Percentiles rank a stretch among this genome's conserved stretches.
phyloP scores from a whole-genome alignment of 73 alveolate species.

The Diophrys sp. region DNA sequence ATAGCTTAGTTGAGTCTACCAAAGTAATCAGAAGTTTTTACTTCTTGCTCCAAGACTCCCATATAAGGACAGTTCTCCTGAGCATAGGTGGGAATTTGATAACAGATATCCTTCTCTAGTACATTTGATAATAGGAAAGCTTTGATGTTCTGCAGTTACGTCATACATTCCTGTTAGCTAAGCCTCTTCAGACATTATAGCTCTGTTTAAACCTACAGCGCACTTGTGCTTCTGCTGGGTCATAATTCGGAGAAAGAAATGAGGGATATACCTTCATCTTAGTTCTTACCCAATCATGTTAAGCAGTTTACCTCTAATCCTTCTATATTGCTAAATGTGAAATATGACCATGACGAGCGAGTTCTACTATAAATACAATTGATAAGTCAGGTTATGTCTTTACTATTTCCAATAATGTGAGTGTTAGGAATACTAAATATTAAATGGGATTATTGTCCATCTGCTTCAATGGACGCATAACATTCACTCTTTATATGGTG shows the following conservation, averaged over 20 bases:
- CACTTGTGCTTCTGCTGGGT: not conserved
- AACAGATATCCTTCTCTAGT: not conserved
- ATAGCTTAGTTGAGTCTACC: not conserved
- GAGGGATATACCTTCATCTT: not conserved
- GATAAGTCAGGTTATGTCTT: no score
- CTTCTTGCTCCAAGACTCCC: no score
- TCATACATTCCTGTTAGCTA: not conserved
- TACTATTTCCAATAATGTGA: no score
- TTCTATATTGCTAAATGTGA: no score
- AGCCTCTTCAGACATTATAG: not conserved
- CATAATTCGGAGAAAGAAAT: not conserved
- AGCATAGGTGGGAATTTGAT: not conserved
- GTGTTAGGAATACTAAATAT: no score
- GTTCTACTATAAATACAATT: no score
- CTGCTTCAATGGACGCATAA: no score
- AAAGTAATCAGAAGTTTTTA: not conserved
- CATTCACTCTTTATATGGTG: no score
- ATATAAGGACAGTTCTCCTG: not conserved
- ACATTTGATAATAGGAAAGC: not conserved
- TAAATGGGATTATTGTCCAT: no score
- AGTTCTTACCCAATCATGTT: not conserved
- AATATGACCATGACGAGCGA: not conserved
- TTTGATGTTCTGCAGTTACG: not conserved
- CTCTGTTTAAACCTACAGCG: not conserved
- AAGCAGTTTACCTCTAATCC: not conserved